Percentiles rank a stretch among this genome's conserved stretches.
These are phyloP conservation scores for Trametes elegans DNA, from an alignment of 768 basidiomycete genomes.

Conservation along the genomic window DNA sequence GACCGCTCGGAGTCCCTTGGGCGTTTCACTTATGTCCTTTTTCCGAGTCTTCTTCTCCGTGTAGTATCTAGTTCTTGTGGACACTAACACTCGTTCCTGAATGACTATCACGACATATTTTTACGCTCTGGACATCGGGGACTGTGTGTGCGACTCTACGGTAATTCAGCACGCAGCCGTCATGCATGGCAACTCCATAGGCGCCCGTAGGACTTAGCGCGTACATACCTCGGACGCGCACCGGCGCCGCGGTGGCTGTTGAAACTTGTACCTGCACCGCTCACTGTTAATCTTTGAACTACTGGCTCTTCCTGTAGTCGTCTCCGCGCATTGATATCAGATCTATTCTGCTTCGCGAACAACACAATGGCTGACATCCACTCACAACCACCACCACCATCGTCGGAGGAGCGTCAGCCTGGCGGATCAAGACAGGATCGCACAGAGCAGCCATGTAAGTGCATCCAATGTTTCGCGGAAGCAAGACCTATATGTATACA, in stretches of 20 bases:
- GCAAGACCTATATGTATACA: background rate
- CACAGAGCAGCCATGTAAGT: slow-evolving; percentile 11
- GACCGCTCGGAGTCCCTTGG: background rate
- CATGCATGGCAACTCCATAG: no score
- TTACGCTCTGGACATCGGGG: no score
- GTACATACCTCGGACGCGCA: no score
- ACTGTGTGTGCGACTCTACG: no score
- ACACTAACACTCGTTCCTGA: no score
- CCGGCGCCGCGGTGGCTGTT: no score
- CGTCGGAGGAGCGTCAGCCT: background rate
- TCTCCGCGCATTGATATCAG: background rate
- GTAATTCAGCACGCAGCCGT: no score
- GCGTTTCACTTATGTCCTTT: slow-evolving; percentile 10
- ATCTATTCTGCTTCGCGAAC: background rate
- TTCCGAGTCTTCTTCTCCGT: background rate
- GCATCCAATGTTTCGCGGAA: no score
- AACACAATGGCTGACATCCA: background rate
- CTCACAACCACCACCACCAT: no score
- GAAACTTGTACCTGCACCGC: no score
- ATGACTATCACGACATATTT: no score
- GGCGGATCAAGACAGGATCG: background rate
- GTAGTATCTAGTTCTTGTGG: background rate
- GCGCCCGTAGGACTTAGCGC: no score
- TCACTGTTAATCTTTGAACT: background rate
- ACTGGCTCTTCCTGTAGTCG: slow-evolving; percentile 2